Evolutionary conservation across 305 asterid genomes (phyloP).

Genomic region (Lippia alba): DNA sequence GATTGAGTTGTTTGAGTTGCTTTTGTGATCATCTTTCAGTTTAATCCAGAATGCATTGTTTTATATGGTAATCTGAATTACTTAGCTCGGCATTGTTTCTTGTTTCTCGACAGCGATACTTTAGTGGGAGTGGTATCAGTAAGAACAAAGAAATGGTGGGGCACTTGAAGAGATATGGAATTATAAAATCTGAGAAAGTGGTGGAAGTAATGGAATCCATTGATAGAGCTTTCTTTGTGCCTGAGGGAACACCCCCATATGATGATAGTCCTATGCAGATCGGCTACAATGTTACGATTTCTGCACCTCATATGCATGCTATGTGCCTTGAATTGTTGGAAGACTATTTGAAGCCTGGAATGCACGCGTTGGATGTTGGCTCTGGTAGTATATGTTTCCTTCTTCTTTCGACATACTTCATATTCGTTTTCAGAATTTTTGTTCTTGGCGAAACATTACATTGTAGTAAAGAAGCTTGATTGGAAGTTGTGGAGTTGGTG

Average conservation of each 20-base stretch:
- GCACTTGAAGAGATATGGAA: constrained; percentile 64
- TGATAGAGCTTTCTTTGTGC: constrained; percentile 87
- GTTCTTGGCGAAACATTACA: no score
- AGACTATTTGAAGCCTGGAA: constrained; percentile 80
- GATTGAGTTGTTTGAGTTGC: constrained; percentile 10
- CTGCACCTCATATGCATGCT: constrained; percentile 99
- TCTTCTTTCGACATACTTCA: no score
- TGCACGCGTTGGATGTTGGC: constrained; percentile 93
- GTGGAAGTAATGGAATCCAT: constrained; percentile 78
- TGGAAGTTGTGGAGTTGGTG: no score
- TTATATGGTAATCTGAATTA: constrained; percentile 25
- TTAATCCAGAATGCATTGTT: not conserved
- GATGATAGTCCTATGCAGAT: constrained; percentile 82
- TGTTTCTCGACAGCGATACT: constrained; percentile 60
- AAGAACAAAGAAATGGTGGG: constrained; percentile 75
- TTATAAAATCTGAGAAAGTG: constrained; percentile 64
- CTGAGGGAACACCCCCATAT: constrained; percentile 79
- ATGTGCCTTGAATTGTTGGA: constrained; percentile 87
- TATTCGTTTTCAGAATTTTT: no score
- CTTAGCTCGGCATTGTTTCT: constrained; percentile 39
- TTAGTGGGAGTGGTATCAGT: constrained; percentile 50
- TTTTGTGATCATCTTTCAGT: constrained; percentile 12
- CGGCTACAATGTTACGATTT: constrained; percentile 89
- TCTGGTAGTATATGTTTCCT: constrained; percentile 55
- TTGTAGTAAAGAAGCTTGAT: no score